Conservation (phyloP, 352 stramenopile genomes). For the Albugo candida region DNA sequence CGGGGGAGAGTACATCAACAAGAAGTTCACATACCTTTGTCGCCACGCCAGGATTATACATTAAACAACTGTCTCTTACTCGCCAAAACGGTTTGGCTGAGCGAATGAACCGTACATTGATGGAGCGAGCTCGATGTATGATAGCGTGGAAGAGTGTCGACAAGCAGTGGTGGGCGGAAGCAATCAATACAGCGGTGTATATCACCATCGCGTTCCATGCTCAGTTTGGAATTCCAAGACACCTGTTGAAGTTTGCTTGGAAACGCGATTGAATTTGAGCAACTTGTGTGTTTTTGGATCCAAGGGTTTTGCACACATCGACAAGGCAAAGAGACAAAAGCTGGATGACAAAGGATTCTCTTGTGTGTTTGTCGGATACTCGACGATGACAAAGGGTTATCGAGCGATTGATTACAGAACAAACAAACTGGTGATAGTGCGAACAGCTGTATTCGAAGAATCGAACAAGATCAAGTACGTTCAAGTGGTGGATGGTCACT, state of each 20-base stretch:
- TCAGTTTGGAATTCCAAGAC: neutral
- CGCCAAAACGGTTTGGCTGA: slow-evolving; percentile 4
- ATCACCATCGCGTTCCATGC: slow-evolving; percentile 3
- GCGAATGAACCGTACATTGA: slow-evolving; percentile 6
- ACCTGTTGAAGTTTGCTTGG: slow-evolving; percentile 1
- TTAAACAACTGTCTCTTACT: slow-evolving; percentile 3
- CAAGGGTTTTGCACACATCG: slow-evolving; percentile 4
- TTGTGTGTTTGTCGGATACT: slow-evolving; percentile 8
- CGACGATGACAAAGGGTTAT: slow-evolving; percentile 1
- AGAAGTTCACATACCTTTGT: slow-evolving; percentile 1
- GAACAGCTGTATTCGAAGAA: too few species aligned
- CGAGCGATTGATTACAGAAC: neutral
- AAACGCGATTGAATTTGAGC: neutral
- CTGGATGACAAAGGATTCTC: slow-evolving; percentile 3
- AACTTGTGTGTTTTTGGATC: slow-evolving; percentile 8
- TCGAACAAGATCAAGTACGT: too few species aligned
- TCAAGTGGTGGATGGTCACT: too few species aligned
- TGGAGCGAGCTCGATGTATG: slow-evolving; percentile 4
- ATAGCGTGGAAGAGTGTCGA: neutral
- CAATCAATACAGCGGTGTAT: slow-evolving; percentile 6
- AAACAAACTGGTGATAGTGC: too few species aligned
- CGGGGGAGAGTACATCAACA: slow-evolving; percentile 1
- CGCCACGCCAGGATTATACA: slow-evolving; percentile 1
- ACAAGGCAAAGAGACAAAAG: slow-evolving; percentile 2
- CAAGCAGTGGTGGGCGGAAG: slow-evolving; percentile 5